These are phyloP conservation scores for Fusarium sublunatum DNA, from an alignment of 2,329 filamentous ascomycete genomes.

Conservation along the genomic window DNA sequence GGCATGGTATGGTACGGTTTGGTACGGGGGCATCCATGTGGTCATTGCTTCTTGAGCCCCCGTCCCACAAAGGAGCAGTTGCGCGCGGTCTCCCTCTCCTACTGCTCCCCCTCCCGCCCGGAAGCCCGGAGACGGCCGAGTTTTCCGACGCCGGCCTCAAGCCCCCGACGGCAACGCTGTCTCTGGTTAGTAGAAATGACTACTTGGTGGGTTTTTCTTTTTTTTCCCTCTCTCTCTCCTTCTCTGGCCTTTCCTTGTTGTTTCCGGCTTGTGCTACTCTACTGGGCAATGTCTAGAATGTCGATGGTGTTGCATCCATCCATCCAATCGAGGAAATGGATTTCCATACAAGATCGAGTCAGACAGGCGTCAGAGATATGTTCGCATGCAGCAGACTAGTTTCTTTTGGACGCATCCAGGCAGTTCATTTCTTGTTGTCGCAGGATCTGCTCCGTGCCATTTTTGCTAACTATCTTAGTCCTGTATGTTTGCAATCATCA, in stretches of 20 bases:
- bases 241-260: background rate
- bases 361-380: constrained; percentile 28
- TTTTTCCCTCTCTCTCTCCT: constrained; percentile 1
- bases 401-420: background rate
- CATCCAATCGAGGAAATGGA: background rate
- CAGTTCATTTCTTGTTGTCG: background rate
- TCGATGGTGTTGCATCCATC: constrained; percentile 5
- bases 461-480: background rate
- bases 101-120: constrained; percentile 17
- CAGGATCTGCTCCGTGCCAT: constrained; percentile 7
- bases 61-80: constrained; percentile 2
- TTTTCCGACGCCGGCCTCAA: constrained; percentile 39
- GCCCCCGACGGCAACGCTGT: constrained; percentile 42
- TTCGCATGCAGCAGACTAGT: constrained; percentile 15
- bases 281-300: background rate
- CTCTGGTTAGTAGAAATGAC: constrained; percentile 40
- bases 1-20: constrained; percentile 1
- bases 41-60: constrained; percentile 4
- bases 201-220: constrained; percentile 13
- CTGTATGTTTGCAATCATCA: background rate
- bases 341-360: constrained; percentile 9
- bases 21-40: background rate
- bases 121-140: constrained; percentile 42
- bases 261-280: constrained; percentile 7
- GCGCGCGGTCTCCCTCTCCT: background rate